Conservation (phyloP, 1,284 basidiomycete genomes). For the Cryptococcus sp. region DNA sequence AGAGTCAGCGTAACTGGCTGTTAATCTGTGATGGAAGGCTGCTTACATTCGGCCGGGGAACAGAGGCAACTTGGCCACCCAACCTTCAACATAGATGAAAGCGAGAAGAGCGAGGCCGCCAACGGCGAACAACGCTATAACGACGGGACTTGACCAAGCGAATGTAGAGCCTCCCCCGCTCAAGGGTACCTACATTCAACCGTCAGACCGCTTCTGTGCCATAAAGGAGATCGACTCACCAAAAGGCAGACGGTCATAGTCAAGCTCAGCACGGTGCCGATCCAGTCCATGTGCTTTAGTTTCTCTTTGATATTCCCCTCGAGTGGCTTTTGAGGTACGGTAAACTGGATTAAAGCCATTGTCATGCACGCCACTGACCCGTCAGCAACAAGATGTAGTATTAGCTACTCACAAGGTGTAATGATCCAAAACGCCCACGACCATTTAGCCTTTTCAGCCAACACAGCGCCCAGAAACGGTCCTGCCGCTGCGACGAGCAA, state of each 20-base stretch:
- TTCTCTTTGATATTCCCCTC: conserved; percentile 28
- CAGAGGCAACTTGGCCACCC: conserved; percentile 20
- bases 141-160: conserved; percentile 22
- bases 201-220: neutral
- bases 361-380: conserved; percentile 22
- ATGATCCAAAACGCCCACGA: conserved; percentile 41
- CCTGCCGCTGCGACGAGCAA: conserved; percentile 16
- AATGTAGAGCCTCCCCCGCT: conserved; percentile 29
- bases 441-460: conserved; percentile 32
- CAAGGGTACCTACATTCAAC: conserved; percentile 20
- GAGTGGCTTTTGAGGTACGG: conserved; percentile 31
- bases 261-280: conserved; percentile 27
- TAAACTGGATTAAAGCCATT: conserved; percentile 31
- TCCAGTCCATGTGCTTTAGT: conserved; percentile 34
- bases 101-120: conserved; percentile 15
- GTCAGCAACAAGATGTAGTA: neutral
- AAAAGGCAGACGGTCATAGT: conserved; percentile 33
- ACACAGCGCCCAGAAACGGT: conserved; percentile 32
- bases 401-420: conserved; percentile 16
- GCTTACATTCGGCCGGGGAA: conserved; percentile 23
- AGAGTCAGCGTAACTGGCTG: neutral
- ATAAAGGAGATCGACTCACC: conserved; percentile 7
- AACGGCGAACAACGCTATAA: conserved; percentile 28
- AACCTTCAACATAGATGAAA: conserved; percentile 26
- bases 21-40: neutral